phyloP scores from a whole-genome alignment of 441 rosid species.

The Breynia disticha region DNA sequence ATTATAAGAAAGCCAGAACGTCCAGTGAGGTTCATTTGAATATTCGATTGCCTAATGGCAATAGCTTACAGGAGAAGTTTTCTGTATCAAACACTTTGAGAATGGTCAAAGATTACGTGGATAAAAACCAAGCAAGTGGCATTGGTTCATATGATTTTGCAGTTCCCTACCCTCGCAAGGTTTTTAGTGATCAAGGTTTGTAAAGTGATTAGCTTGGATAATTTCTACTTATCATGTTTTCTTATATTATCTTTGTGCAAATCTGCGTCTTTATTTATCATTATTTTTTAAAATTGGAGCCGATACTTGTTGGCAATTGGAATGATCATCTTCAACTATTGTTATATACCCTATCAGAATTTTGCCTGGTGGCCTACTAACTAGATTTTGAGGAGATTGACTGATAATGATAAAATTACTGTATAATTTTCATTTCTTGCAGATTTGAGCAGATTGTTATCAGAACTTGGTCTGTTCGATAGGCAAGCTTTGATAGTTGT shows the following conservation, averaged over 20 bases:
- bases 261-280: too few species aligned
- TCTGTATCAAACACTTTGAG: constrained; percentile 43
- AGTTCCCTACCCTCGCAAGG: constrained; percentile 68
- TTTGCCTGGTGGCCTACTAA: too few species aligned
- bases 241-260: too few species aligned
- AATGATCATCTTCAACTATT: too few species aligned
- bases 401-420: not conserved
- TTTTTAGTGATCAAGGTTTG: constrained; percentile 69
- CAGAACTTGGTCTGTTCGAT: constrained; percentile 53
- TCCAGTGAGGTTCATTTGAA: constrained; percentile 51
- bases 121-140: constrained; percentile 37
- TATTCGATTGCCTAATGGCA: constrained; percentile 64
- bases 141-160: constrained; percentile 62
- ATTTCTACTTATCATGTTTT: not conserved
- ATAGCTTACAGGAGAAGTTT: constrained; percentile 62
- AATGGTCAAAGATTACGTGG: constrained; percentile 62
- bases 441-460: constrained; percentile 62
- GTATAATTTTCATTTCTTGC: constrained; percentile 19
- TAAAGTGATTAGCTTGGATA: constrained; percentile 1
- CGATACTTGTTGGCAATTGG: too few species aligned
- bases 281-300: too few species aligned
- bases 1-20: constrained; percentile 14
- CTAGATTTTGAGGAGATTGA: not conserved
- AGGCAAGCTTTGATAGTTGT: constrained; percentile 85
- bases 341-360: too few species aligned